These are phyloP conservation scores for Trichosporon sp. DNA, from an alignment of 1,284 basidiomycete genomes.

Conservation along the genomic window DNA sequence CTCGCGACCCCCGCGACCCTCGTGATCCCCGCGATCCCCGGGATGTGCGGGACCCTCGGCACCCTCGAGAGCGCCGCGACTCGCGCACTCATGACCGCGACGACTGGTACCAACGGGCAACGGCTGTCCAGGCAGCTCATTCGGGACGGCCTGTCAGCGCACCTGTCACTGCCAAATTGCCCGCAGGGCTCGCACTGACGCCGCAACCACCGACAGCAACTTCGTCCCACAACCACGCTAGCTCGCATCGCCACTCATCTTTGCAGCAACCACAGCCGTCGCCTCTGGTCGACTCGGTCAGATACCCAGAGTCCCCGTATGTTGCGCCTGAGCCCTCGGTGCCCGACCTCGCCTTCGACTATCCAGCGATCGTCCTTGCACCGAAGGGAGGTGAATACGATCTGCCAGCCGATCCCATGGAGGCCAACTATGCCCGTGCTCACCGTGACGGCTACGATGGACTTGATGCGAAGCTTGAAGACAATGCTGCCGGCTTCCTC, in stretches of 20 bases:
- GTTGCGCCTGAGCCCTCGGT: conserved; percentile 9
- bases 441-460: conserved; percentile 35
- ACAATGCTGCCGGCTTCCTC: conserved; percentile 36
- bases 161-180: neutral
- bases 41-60: neutral
- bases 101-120: neutral
- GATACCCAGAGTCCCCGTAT: conserved; percentile 1
- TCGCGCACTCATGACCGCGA: neutral
- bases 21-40: neutral
- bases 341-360: conserved; percentile 1
- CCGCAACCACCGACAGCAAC: neutral
- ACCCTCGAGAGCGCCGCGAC: neutral
- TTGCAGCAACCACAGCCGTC: neutral
- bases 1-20: neutral
- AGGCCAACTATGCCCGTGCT: conserved; percentile 12
- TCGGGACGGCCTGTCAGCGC: neutral
- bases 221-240: neutral
- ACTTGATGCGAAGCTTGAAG: conserved; percentile 27
- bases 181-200: neutral
- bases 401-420: neutral
- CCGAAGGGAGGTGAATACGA: conserved; percentile 2
- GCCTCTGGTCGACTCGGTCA: neutral
- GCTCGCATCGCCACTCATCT: neutral
- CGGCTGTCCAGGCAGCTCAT: neutral
- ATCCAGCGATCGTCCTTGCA: conserved; percentile 7